Evolutionary conservation across 1,139 yeast genomes (phyloP), one percentile per base, ranked within the genome.

Genomic region (Saccharomycopsis crataegensis): DNA sequence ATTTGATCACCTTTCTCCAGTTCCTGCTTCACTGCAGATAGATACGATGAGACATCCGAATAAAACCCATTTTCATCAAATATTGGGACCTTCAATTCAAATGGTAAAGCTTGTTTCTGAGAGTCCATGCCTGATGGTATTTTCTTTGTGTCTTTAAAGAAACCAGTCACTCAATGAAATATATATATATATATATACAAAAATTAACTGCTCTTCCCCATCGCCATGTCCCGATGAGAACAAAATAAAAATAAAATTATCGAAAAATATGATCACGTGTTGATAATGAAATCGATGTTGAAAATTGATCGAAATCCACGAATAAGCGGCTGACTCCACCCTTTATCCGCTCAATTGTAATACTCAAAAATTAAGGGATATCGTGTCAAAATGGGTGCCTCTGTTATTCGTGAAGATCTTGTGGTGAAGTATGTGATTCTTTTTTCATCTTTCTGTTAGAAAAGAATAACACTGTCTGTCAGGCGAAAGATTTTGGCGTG

Each of bases 321-420:
- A 36, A 36, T 11, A 36, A 36, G 40, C 40, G n/a, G n/a, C 40
- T 11, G 11, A 11, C 11, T 11, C n/a, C n/a, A 11, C n/a, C 40
- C 40, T 36, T 36, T 36, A n/a, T 11, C 40, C 2, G 5, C 5
- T 3, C 11, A 36, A 11, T 36, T 3, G 5, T 11, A 36, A 36
- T 11, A 36, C 3, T 36, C 3, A 36, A 11, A 11, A 36, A 36
- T 3, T n/a, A 2, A 36, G 5, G 28, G 4, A 22, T 22, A 22
- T 22, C 28, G 28, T 22, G 28, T 3, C 14, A 47, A 37, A 1
- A 47, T 47, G 49, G 42, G 33, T 32, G 34, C 22, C 34, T 44
- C 48, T 44, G 57, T 56, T 17, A 56, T 57, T 37, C 55, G 58
- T 31, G 57, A 53, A 46, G 58, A 56, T 38, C 57, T 56, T 28